Conservation (phyloP, 2,329 filamentous ascomycete species). For the Fusarium sp. region DNA sequence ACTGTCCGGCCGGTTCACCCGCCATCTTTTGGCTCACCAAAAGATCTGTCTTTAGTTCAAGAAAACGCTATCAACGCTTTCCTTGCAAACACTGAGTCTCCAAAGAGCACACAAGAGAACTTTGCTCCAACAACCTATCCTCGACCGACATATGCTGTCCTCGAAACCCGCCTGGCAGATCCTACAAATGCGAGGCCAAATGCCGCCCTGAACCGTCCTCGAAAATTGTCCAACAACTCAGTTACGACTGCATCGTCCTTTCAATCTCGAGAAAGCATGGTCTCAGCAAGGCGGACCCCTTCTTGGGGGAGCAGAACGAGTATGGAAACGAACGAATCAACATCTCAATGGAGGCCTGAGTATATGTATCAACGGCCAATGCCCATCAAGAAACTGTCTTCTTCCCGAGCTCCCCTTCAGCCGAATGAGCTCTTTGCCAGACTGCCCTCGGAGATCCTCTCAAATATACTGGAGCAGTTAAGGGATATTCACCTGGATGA, state of each 20-base stretch:
- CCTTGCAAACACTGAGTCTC: constrained; percentile 19
- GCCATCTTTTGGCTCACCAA: constrained; percentile 26
- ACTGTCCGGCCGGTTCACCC: constrained; percentile 35
- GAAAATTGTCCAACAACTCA: constrained; percentile 47
- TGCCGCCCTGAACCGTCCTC: constrained; percentile 48
- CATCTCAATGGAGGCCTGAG: constrained; percentile 31
- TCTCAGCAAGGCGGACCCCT: constrained; percentile 39
- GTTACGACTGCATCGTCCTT: constrained; percentile 40
- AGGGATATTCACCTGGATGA: constrained; percentile 60
- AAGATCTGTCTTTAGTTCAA: constrained; percentile 32
- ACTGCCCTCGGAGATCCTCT: constrained; percentile 67
- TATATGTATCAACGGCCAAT: constrained; percentile 38
- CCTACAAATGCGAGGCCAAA: constrained; percentile 34
- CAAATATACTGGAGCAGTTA: constrained; percentile 64
- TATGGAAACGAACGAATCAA: constrained; percentile 53
- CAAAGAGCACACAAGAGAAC: constrained; percentile 3
- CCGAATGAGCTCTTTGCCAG: constrained; percentile 64
- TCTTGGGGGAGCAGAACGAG: constrained; percentile 52
- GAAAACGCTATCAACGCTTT: constrained; percentile 31
- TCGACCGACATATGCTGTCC: constrained; percentile 46
- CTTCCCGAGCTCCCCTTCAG: constrained; percentile 43
- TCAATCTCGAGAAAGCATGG: constrained; percentile 45
- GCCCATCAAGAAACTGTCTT: constrained; percentile 30
- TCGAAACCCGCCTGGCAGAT: constrained; percentile 42
- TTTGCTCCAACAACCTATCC: constrained; percentile 32